Conservation (phyloP, 2,329 filamentous ascomycete species). For the Trichothecium sympodiale region DNA sequence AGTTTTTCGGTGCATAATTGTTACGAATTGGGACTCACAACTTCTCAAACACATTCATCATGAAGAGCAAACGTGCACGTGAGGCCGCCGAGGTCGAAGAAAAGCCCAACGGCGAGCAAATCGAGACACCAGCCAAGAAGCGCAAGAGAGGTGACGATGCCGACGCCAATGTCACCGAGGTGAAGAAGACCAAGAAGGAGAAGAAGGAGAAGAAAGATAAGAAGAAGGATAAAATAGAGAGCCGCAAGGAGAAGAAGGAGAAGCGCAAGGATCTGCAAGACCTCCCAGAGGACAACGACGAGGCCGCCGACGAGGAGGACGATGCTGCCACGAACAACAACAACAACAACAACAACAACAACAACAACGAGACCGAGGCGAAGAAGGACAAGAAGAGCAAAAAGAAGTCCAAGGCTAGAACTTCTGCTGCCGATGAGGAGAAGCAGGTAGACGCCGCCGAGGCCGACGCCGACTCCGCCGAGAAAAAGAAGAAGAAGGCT, state of each 20-base stretch:
- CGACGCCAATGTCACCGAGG: slow-evolving; percentile 11
- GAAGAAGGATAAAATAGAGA: slow-evolving; percentile 17
- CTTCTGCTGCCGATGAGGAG: slow-evolving; percentile 9
- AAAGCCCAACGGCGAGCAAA: slow-evolving; percentile 14
- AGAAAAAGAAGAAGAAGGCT: slow-evolving; percentile 8
- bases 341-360: too few relatives aligned
- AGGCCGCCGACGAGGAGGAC: slow-evolving; percentile 11
- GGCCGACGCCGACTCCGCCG: too few relatives aligned
- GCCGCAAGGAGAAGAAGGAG: slow-evolving; percentile 28
- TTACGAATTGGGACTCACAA: too few relatives aligned
- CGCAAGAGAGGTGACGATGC: slow-evolving; percentile 13
- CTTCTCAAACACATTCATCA: slow-evolving; percentile 5
- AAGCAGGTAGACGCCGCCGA: slow-evolving; percentile 7
- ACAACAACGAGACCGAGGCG: slow-evolving; percentile 16
- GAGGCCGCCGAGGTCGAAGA: slow-evolving; percentile 19
- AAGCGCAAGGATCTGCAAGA: slow-evolving; percentile 26
- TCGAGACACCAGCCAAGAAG: slow-evolving; percentile 11
- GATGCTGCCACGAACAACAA: slow-evolving; percentile 10
- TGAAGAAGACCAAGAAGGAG: slow-evolving; percentile 23
- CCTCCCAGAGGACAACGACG: slow-evolving; percentile 21
- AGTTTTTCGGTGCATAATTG: too few relatives aligned
- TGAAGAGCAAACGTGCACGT: slow-evolving; percentile 28
- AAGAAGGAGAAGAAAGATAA: slow-evolving; percentile 18
- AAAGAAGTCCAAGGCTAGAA: slow-evolving; percentile 16
- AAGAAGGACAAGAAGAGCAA: slow-evolving; percentile 15